Base-by-base conservation (phyloP, 805 yeast species). In the Lipomyces orientalis region DNA sequence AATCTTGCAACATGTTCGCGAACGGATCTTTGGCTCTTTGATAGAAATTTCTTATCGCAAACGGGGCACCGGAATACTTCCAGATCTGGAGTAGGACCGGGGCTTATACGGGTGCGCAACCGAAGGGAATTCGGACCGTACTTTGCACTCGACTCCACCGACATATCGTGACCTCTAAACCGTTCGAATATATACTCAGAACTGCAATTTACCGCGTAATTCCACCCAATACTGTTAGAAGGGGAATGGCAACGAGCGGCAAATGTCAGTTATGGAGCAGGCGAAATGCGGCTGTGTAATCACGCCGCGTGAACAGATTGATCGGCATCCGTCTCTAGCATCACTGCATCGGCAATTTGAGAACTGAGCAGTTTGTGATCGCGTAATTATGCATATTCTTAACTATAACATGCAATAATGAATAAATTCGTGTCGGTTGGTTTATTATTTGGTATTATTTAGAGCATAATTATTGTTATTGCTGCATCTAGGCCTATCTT, bases 11-110 rank as follows among this genome's bases (percentile, higher is more conserved):
- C 69, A 51, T 66, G 69, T 51, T 66, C 69, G 14, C 69, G 65
- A 31, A 66, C 59, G 14, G 69, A 62, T 22, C 69, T 25, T 6
- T 55, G 66, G 19, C 60, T 54, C 46, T 65, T 65, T n/a, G 64
- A 60, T n/a, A 66, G 54, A 56, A 66, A 66, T 56, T 65, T 65
- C 51, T 66, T 66, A 29, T 63, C 69, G 58, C 69, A 66, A 25
- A 66, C 69, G 6, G 69, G 69, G 34, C 69, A 66, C 16, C 58
- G 61, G 51, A 56, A 66, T 10, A 65, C 68, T 14, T 57, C 65
- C 14, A 65, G 60, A 29, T 61, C 68, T 10, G 59, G 29, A 7
- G 49, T n/a, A 6, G 59, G 59, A 6, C 14, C 34, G 1, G 49
- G 25, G 29, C 37, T 25, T 29, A 12, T 2, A 34, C 29, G 43